Evolutionary conservation across 352 stramenopile genomes (phyloP), one percentile per base, ranked within the genome.

Genomic region (Globisporangium polare): DNA sequence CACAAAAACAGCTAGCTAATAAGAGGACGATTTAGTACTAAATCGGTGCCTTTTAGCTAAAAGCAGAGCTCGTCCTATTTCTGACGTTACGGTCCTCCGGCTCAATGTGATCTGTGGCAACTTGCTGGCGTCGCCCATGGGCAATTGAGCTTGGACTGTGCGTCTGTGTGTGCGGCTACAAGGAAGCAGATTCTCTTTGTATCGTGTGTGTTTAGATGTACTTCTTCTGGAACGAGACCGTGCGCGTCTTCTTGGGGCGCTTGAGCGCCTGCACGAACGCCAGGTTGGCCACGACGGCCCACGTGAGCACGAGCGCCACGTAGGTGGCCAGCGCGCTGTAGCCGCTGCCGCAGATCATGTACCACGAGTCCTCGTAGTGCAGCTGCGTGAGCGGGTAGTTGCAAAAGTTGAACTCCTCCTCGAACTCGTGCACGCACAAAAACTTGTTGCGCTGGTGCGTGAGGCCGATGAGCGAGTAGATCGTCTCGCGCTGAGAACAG

Each of bases 341-440:
- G 50, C 74, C 70, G 41, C 82, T 81, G 26, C 85, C 85, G 70
- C 85, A 94, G 66, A 94, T 88, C 75, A 89, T 90, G 69, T 92
- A 94, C 83, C 81, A 92, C 49, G 76, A 81, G 56, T 92, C 77
- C 57, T 90, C 74, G 53, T 83, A 83, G 45, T 78, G 63, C 65
- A 92, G 60, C 65, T 92, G 82, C n/a, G 78, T 75, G 58, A 88
- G 64, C 0, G 85, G 85, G 62, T 88, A 88, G 64, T 89, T 90
- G 74, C 85, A 94, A 26, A 94, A 47, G 49, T 86, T 90, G 49
- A 89, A 94, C 61, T 88, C 83, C 63, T 92, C 85, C n/a, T 94
- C 79, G 51, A 85, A 94, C 56, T 90, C 78, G 42, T 89, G 71
- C 31, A 86, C 73, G 64, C 85, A 94, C 22, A 94, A 63, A 37